Base-by-base conservation (phyloP, 2,329 filamentous ascomycete species). In the Clonostachys rhizophaga region DNA sequence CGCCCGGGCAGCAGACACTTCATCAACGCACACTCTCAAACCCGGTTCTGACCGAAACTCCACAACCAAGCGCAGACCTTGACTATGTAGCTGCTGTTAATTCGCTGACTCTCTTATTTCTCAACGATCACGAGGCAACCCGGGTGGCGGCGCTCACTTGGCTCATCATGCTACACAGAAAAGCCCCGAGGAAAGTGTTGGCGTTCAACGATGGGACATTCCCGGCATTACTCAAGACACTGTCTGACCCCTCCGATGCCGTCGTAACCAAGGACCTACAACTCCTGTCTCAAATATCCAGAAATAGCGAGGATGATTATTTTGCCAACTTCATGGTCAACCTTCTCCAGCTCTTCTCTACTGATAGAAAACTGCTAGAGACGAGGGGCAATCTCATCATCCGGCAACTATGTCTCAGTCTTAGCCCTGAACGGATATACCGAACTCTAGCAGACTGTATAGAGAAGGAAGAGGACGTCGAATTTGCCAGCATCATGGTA, bases 401-500 rank as follows among this genome's bases (percentile, higher is more conserved):
- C 54, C 81, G 95, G 48, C 92, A 99, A 63, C 75, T 99, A 24
- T 99, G 92, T 64, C 81, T 95, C 50, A 96, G 89, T 50, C 75
- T 99, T 30, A 96, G 91, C 54, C 88, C 94, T 0, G 94, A 99
- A 64, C 83, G 91, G 42, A 99, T 99, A 49, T 99, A 97, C 61
- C 84, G 94, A 34, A 97, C 91, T 3, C 76, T 99, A 53, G 95
- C 94, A 24, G 94, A 99, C 58, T 96, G 94, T 56, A 87, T 99
- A 10, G 94, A 97, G 65, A 95, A 91, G 61, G 94, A 99, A 65
- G 94, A 97, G 68, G 94, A 99, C 62, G 83, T 99, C 40, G 95
- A 99, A 64, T 99, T 99, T 67, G 92, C 94, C 14, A 96, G 92
- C 62, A 97, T 99, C 58, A 99, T 99, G 94, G 91, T 99, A 33